phyloP scores from a whole-genome alignment of 768 basidiomycete genomes.

The Lepiota brunneoincarnata region DNA sequence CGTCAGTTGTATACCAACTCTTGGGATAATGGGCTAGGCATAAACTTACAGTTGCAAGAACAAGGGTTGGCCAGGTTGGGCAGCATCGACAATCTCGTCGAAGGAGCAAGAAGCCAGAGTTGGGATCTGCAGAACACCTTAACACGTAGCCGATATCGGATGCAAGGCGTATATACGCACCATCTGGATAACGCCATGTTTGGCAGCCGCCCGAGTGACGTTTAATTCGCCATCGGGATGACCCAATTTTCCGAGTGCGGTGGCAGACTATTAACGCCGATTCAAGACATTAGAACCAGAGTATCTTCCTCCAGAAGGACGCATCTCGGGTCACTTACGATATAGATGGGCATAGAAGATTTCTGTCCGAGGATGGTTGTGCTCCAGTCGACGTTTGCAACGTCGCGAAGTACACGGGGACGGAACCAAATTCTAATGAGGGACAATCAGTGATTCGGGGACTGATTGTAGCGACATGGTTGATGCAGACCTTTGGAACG shows the following conservation, averaged over 20 bases:
- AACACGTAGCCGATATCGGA: neutral
- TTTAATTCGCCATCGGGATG: conserved; percentile 95
- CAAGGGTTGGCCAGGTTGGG: conserved; percentile 73
- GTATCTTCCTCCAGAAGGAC: neutral
- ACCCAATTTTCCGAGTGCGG: conserved; percentile 92
- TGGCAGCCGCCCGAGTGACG: conserved; percentile 84
- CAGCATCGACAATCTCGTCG: conserved; percentile 88
- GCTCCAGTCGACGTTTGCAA: conserved; percentile 80
- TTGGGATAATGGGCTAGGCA: neutral
- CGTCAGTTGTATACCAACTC: neutral
- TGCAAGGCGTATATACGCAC: conserved; percentile 19
- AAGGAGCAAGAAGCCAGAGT: conserved; percentile 95
- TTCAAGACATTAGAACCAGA: neutral
- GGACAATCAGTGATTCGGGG: conserved; percentile 8
- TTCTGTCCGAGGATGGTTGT: conserved; percentile 77
- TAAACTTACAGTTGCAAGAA: conserved; percentile 77
- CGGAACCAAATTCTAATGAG: conserved; percentile 78
- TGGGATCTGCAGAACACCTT: conserved; percentile 62
- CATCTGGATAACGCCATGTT: conserved; percentile 54
- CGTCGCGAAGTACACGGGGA: conserved; percentile 86
- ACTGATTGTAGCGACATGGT: neutral
- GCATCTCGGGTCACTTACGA: conserved; percentile 17
- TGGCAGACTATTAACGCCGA: conserved; percentile 48
- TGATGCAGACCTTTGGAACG: conserved; percentile 73
- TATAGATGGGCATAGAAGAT: conserved; percentile 73